These are phyloP conservation scores for Fusarium papillatum DNA, from an alignment of 2,329 filamentous ascomycete genomes.

Conservation along the genomic window DNA sequence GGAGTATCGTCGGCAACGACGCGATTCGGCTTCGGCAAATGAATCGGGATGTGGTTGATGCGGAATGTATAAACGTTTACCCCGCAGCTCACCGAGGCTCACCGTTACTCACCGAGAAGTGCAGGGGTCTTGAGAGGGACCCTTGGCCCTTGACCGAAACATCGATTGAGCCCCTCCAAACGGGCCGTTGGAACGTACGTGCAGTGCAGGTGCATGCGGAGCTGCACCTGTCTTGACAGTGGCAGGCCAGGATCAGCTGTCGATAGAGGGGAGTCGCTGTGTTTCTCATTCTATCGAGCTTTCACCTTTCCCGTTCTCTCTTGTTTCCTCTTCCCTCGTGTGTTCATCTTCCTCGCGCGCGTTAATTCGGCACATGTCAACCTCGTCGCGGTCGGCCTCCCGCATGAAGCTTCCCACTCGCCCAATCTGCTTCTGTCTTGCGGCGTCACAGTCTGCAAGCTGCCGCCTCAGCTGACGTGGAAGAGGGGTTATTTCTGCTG, in stretches of 20 bases:
- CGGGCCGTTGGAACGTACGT: background rate
- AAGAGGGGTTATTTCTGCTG: background rate
- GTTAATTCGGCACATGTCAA: background rate
- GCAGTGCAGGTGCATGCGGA: background rate
- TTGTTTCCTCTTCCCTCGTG: background rate
- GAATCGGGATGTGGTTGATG: conserved; percentile 40
- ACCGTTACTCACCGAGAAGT: conserved; percentile 19
- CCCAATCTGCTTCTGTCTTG: conserved; percentile 4
- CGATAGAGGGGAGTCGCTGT: background rate
- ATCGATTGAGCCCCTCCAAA: background rate
- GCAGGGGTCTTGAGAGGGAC: background rate
- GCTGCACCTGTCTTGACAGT: background rate
- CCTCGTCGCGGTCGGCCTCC: conserved; percentile 24
- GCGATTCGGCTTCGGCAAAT: conserved; percentile 47
- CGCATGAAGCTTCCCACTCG: conserved; percentile 13
- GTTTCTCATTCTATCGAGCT: background rate
- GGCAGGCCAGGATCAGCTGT: background rate
- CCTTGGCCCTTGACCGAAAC: conserved; percentile 4
- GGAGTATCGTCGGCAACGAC: conserved; percentile 34
- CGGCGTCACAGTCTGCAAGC: background rate
- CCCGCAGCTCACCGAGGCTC: conserved; percentile 41
- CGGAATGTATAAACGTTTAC: conserved; percentile 45
- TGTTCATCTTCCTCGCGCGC: no score
- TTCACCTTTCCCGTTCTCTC: background rate
- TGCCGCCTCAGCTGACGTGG: background rate